Evolutionary conservation across 768 basidiomycete genomes (phyloP), one percentile per base, ranked within the genome.

Genomic region (Sarcodon sp.): DNA sequence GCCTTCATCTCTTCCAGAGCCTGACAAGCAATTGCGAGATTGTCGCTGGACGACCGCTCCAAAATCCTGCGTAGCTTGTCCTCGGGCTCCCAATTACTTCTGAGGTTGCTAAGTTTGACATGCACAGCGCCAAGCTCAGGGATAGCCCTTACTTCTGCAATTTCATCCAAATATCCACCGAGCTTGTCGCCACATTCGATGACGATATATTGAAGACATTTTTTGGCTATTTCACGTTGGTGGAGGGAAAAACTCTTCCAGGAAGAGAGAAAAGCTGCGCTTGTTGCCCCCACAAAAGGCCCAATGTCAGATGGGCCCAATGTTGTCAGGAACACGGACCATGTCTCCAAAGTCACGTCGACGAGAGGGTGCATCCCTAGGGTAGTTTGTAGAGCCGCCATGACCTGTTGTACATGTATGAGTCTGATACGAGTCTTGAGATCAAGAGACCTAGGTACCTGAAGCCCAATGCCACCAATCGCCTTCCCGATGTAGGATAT

Each of bases 311-410:
- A 63, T 15, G 77, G 71, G 3, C 71, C 68, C 15, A 94, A 64
- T 2, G 79, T 80, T 12, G 67, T 73, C 51, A 94, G 65, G 64
- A 97, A 96, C 21, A 66, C 70, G 47, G 75, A 63, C 91, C 92
- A 98, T 35, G 80, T 85, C 33, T 76, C 68, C 3, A 99, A 67
- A 0, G 90, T 86, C 6, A 80, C 81, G 50, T 85, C 77, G 0
- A 87, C 76, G 6, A 99, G 70, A 51, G 84, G 83, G 0, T 75
- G 73, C 9, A 88, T 71, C 33, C 69, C 63, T n/a, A 96, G 72
- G 66, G 84, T 87, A 6, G 87, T 90, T 65, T 98, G 94, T 35
- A 99, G 75, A 13, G 86, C 91, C 0, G 94, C 91, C 87, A 98
- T 91, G 55, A 97, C 83, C 94, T 99, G 21, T 27, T 27, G 21